Evolutionary conservation across 768 basidiomycete genomes (phyloP).

Genomic region (Phylloporus rhodoxanthus): DNA sequence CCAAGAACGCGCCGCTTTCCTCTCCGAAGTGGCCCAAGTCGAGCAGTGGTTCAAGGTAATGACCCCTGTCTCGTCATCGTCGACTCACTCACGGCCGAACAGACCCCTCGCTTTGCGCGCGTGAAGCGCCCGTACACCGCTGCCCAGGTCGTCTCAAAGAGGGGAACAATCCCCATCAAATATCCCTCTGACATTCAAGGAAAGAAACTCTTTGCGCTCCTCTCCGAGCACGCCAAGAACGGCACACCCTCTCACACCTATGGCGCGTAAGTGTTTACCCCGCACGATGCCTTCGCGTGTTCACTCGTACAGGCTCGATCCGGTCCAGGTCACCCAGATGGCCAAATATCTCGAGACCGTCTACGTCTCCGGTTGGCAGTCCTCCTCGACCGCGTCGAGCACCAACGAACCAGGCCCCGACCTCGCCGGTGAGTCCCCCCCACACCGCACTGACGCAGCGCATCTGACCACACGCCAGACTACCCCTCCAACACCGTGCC

Average conservation of each 20-base stretch:
- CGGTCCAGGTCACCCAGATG: constrained; percentile 98
- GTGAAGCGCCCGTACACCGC: constrained; percentile 92
- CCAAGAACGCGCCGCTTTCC: constrained; percentile 63
- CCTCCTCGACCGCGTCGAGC: constrained; percentile 87
- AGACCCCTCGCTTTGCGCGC: constrained; percentile 83
- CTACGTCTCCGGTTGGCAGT: constrained; percentile 97
- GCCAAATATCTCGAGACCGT: constrained; percentile 97
- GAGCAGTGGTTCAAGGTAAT: constrained; percentile 90
- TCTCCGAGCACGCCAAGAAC: constrained; percentile 69
- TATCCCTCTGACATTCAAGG: constrained; percentile 83
- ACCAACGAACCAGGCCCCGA: constrained; percentile 97
- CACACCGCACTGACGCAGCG: too few relatives aligned
- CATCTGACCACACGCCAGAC: constrained; percentile 41
- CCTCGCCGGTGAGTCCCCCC: constrained; percentile 70
- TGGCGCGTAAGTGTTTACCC: constrained; percentile 74
- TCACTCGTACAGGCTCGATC: constrained; percentile 71
- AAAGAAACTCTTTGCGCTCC: constrained; percentile 78
- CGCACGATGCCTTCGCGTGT: not conserved
- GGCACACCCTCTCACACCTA: constrained; percentile 92
- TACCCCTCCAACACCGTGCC: constrained; percentile 99
- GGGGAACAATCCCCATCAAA: constrained; percentile 77
- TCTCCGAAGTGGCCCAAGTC: constrained; percentile 76
- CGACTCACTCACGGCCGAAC: not conserved
- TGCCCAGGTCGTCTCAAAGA: constrained; percentile 87
- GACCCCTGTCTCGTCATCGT: constrained; percentile 15